Evolutionary conservation across 192 early-diverging fungal genomes (phyloP), one percentile per base, ranked within the genome.

Genomic region (Backusella mclennaniae): DNA sequence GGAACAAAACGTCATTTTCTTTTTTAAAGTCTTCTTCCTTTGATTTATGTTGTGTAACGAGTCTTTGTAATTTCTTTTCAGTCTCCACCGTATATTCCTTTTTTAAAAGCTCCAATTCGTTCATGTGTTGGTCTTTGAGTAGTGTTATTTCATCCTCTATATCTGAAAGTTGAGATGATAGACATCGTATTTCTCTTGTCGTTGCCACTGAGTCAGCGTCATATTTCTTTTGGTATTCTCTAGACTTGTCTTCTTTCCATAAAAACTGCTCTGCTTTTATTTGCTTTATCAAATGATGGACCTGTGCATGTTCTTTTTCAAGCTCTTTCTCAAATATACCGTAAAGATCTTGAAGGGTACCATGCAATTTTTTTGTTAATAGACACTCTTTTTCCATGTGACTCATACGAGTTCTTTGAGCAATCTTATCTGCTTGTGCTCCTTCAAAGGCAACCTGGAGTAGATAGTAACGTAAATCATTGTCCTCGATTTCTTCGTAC

Each of bases 61-160:
- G 4, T 21, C 15, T 1, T 7, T 71, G 39, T 49, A 49, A 26
- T 26, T 71, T 44, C n/a, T 71, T 71, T 23, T 71, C 39, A 29
- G 42, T 14, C 42, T 71, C 42, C 2, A 39, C 15, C 15, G 41
- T 44, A 23, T 21, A 11, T 49, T 71, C 39, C 11, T 39, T 41
- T 41, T 69, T 21, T 49, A 71, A 33, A 17, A 71, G 39, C 23
- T 31, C 1, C 12, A 71, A 23, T 26, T 44, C 70, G 29, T 71
- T 44, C 23, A 33, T 0, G 21, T 71, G 70, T 7, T 29, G 26
- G 11, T 26, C 7, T 49, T 71, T 29, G 7, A 71, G 39, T 71
- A n/a, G 6, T 46, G 41, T 33, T 41, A 71, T 49, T 35, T 71
- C 70, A 33, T 71, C 70, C 29, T 71, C 70, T 15, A 33, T 41